Conservation (phyloP, 2,329 filamentous ascomycete genomes). For the Epichloe gansuensis region DNA sequence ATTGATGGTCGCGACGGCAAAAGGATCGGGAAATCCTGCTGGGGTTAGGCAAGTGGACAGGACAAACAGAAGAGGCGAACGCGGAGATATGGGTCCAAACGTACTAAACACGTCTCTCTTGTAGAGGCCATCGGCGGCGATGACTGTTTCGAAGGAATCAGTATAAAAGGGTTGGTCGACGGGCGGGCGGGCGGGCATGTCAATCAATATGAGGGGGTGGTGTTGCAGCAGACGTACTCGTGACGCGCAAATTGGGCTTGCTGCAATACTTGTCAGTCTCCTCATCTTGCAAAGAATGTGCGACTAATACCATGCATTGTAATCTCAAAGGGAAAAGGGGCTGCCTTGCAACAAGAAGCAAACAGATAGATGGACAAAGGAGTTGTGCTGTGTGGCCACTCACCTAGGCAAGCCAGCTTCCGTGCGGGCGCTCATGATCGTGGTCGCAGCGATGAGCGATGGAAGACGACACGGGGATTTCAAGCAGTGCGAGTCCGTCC, state of each 20-base stretch:
- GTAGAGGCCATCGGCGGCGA: slow-evolving; percentile 95
- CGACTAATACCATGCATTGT: not conserved
- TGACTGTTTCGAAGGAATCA: slow-evolving; percentile 52
- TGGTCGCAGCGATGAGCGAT: slow-evolving; percentile 2
- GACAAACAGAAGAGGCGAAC: not conserved
- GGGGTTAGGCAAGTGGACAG: slow-evolving; percentile 17
- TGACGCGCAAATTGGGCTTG: slow-evolving; percentile 82
- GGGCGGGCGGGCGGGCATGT: not conserved
- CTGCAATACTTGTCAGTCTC: slow-evolving; percentile 31
- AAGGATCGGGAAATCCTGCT: slow-evolving; percentile 89
- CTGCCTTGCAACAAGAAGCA: not conserved
- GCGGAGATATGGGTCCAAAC: slow-evolving; percentile 25
- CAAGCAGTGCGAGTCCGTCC: not conserved
- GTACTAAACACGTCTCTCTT: slow-evolving; percentile 98
- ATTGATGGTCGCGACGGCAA: slow-evolving; percentile 91
- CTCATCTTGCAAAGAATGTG: not conserved
- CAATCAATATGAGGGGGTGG: slow-evolving; percentile 10
- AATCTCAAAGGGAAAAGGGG: not conserved
- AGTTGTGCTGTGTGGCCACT: slow-evolving; percentile 11
- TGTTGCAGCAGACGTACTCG: slow-evolving; percentile 51
- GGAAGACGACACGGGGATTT: not conserved
- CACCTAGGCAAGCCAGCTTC: slow-evolving; percentile 26
- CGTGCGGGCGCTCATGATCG: slow-evolving; percentile 19
- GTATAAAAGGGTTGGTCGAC: slow-evolving; percentile 9
- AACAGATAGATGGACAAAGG: slow-evolving; percentile 6